Conservation (phyloP, 345 rosid genomes). For the Carallia brachiata region DNA sequence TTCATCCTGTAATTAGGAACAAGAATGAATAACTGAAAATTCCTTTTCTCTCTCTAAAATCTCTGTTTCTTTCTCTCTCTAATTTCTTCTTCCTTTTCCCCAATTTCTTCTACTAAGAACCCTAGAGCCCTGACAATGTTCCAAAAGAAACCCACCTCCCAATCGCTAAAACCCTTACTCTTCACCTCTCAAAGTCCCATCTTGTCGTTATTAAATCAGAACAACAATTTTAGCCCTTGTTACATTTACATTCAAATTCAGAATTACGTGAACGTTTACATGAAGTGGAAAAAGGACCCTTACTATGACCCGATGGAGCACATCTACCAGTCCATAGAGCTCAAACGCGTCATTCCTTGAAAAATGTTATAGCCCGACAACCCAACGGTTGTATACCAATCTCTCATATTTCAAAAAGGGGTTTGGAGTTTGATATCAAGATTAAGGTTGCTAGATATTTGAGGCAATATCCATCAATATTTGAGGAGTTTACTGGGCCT, state of each 20-base stretch:
- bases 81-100: too few relatives aligned
- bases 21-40: too few relatives aligned
- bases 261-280: constrained; percentile 67
- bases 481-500: constrained; percentile 77
- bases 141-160: constrained; percentile 24
- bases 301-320: constrained; percentile 67
- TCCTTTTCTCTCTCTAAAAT: too few relatives aligned
- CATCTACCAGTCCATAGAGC: constrained; percentile 61
- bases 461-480: constrained; percentile 70
- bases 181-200: constrained; percentile 20
- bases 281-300: constrained; percentile 87
- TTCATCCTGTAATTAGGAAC: too few relatives aligned
- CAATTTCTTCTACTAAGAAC: too few relatives aligned
- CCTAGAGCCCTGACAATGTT: constrained; percentile 23
- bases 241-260: constrained; percentile 32
- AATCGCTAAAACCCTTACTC: constrained; percentile 36
- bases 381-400: constrained; percentile 66
- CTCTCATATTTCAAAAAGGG: constrained; percentile 72
- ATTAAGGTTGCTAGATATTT: constrained; percentile 66
- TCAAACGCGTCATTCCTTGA: constrained; percentile 66
- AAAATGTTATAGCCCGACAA: constrained; percentile 46
- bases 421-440: constrained; percentile 56
- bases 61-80: too few relatives aligned
- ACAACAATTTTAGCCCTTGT: constrained; percentile 6
- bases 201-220: background rate